A percentile compares a stretch with the other conserved stretches of the same genome.
Evolutionary conservation across 176 grass and related monocot species (phyloP).

Genomic region (Olyra latifolia): DNA sequence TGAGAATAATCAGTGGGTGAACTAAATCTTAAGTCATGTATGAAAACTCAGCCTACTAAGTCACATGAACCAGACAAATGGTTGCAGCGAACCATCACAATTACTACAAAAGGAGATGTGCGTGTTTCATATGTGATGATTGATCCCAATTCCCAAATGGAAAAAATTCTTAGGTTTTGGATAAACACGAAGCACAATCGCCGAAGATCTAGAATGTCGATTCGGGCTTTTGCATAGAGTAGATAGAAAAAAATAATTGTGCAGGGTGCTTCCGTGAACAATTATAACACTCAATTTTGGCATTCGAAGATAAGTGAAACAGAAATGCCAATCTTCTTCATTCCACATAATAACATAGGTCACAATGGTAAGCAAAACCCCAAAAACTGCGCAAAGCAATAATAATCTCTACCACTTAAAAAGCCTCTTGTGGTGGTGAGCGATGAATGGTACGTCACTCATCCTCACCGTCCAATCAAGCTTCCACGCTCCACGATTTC

Average conservation of each 20-base stretch:
- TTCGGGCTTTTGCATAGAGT: background rate
- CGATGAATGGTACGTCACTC: too few species aligned
- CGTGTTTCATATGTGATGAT: background rate
- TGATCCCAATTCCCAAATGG: background rate
- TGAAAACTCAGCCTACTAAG: too few species aligned
- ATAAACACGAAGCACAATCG: background rate
- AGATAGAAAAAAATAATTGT: background rate
- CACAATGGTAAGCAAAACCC: too few species aligned
- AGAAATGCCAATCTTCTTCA: background rate
- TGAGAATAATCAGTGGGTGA: background rate
- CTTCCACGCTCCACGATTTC: too few species aligned
- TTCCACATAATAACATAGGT: background rate
- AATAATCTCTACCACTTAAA: too few species aligned
- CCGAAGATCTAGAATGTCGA: background rate
- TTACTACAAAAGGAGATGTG: background rate
- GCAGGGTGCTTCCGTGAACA: background rate
- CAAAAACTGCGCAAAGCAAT: too few species aligned
- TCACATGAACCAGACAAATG: background rate
- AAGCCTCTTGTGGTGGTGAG: too few species aligned
- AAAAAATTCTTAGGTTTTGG: background rate
- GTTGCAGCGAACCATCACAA: background rate
- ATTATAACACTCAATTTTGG: background rate
- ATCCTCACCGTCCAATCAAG: too few species aligned
- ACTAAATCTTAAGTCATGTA: too few species aligned
- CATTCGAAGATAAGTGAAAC: background rate